phyloP scores from a whole-genome alignment of 169 alveolate species.

The Plasmodium fragile region DNA sequence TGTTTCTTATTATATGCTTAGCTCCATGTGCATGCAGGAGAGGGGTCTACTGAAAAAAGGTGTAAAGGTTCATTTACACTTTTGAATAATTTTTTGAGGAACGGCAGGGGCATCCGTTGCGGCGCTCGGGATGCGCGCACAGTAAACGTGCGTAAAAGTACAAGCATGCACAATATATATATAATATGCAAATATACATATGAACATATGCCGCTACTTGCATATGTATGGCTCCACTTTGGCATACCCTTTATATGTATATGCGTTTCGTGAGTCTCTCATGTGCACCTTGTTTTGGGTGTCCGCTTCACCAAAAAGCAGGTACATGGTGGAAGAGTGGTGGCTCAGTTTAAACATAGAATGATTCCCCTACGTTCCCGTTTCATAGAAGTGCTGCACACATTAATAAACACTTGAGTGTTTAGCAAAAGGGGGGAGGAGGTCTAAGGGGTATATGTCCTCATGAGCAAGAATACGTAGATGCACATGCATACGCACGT shows the following conservation, averaged over 20 bases:
- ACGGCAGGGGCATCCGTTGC: not conserved
- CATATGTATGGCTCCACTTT: not conserved
- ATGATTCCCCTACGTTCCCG: not conserved
- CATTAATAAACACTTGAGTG: not conserved
- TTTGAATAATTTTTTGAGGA: not conserved
- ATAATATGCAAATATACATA: not conserved
- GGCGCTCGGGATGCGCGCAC: not conserved
- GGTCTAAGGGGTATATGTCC: not conserved
- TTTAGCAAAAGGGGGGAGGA: not conserved
- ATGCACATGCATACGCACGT: not conserved
- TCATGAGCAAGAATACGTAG: not conserved
- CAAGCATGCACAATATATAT: not conserved
- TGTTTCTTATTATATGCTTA: not conserved
- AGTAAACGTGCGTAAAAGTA: too few species aligned
- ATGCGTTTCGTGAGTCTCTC: not conserved
- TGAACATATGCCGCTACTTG: too few species aligned
- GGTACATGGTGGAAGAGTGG: not conserved
- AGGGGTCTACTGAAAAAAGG: not conserved
- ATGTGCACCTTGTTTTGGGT: not conserved
- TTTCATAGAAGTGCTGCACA: not conserved
- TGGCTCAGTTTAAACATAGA: not conserved
- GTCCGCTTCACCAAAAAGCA: not conserved
- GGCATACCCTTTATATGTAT: not conserved
- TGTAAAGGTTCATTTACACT: not conserved
- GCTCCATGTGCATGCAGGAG: not conserved